These are phyloP conservation scores for Neurospora discreta DNA, from an alignment of 495 filamentous ascomycete genomes.

Conservation along the genomic window DNA sequence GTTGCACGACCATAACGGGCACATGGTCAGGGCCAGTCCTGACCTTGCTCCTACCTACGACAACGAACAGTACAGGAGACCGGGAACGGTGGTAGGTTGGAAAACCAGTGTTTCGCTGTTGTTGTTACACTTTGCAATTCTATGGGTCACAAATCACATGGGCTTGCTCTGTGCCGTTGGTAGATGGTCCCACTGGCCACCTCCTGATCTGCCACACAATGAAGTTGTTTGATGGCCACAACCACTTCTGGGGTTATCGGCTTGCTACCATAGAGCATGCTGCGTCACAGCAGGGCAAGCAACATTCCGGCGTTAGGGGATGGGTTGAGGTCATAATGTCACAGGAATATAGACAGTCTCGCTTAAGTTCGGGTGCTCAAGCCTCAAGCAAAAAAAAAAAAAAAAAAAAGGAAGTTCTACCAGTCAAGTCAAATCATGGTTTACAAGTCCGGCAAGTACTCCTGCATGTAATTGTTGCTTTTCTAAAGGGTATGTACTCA, in stretches of 20 bases:
- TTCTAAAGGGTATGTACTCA: not conserved
- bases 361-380: not conserved
- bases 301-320: not conserved
- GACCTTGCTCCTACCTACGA: not conserved
- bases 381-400: too few relatives aligned
- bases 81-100: constrained; percentile 20
- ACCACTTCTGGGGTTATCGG: not conserved
- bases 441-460: not conserved
- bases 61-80: not conserved
- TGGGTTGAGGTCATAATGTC: not conserved
- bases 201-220: not conserved
- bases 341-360: not conserved
- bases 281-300: not conserved
- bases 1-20: not conserved
- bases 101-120: constrained; percentile 25
- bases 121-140: constrained; percentile 24
- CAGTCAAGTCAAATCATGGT: not conserved
- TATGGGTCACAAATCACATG: constrained; percentile 26
- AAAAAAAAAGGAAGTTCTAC: not conserved
- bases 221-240: not conserved
- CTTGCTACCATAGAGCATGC: not conserved
- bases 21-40: not conserved
- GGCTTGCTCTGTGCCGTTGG: constrained; percentile 28
- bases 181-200: constrained; percentile 27
- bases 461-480: not conserved